phyloP scores from a whole-genome alignment of 2,329 filamentous ascomycete genomes.

The Phialocephala sp. region DNA sequence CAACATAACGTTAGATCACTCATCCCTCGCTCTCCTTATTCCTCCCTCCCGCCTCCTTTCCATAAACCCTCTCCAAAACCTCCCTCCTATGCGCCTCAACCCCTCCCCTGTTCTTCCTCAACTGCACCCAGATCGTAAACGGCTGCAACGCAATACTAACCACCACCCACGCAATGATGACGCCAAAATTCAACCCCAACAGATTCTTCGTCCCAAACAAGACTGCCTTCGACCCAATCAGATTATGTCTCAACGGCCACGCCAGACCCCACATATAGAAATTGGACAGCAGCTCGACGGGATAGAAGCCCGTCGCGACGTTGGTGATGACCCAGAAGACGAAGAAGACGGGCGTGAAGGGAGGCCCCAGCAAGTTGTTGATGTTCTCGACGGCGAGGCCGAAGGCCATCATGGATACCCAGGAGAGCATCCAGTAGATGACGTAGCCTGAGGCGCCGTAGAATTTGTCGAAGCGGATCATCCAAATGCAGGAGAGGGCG shows the following conservation, averaged over 20 bases:
- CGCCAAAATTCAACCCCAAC: slow-evolving; percentile 28
- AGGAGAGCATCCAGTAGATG: slow-evolving; percentile 34
- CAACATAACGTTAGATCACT: too few species aligned
- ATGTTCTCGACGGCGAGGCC: slow-evolving; percentile 32
- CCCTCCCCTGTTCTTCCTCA: slow-evolving; percentile 19
- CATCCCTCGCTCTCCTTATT: background rate
- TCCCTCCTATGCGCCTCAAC: slow-evolving; percentile 22
- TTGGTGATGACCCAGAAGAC: slow-evolving; percentile 34
- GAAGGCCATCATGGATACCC: slow-evolving; percentile 31
- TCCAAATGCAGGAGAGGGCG: slow-evolving; percentile 28
- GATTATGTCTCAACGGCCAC: slow-evolving; percentile 28
- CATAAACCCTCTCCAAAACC: slow-evolving; percentile 29
- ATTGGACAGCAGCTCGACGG: slow-evolving; percentile 27
- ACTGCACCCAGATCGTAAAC: slow-evolving; percentile 31
- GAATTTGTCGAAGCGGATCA: slow-evolving; percentile 28
- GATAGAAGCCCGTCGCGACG: slow-evolving; percentile 31
- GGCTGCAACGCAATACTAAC: slow-evolving; percentile 28
- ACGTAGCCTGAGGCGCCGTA: slow-evolving; percentile 29
- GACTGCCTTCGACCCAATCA: slow-evolving; percentile 30
- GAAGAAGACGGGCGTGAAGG: slow-evolving; percentile 32
- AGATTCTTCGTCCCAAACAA: slow-evolving; percentile 31
- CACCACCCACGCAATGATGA: slow-evolving; percentile 26
- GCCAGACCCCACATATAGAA: slow-evolving; percentile 31
- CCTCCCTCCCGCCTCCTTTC: background rate
- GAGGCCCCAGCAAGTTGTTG: slow-evolving; percentile 30